phyloP scores from a whole-genome alignment of 495 filamentous ascomycete genomes.

The Astrothelium subdiscretum region DNA sequence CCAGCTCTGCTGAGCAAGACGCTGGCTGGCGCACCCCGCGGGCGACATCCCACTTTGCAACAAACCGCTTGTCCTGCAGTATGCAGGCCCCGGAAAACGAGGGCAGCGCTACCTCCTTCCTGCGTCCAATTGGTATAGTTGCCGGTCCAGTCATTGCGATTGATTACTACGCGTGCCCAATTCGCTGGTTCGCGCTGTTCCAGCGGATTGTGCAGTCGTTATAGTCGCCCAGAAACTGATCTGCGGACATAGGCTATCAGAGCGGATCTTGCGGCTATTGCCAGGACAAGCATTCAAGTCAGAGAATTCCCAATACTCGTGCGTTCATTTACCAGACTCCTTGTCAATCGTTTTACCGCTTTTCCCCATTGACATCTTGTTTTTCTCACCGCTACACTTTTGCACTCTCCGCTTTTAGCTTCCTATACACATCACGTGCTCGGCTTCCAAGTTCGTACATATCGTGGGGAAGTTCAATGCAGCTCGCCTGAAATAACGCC shows the following conservation, averaged over 20 bases:
- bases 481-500: background rate
- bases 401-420: background rate
- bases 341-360: background rate
- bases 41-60: background rate
- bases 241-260: slow-evolving; percentile 22
- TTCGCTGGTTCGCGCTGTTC: slow-evolving; percentile 1
- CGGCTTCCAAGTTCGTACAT: background rate
- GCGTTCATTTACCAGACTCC: slow-evolving; percentile 12
- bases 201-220: background rate
- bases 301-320: slow-evolving; percentile 30
- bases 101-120: background rate
- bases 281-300: slow-evolving; percentile 25
- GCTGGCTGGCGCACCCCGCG: background rate
- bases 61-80: background rate
- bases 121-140: slow-evolving; percentile 1
- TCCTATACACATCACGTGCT: background rate
- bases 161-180: background rate
- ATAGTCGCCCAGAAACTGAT: background rate
- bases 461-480: background rate
- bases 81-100: background rate
- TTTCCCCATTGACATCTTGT: background rate
- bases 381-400: background rate
- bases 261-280: slow-evolving; percentile 31
- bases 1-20: background rate
- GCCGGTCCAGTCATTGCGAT: background rate